Conservation (phyloP, 768 basidiomycete genomes). For the Leccinellum rugosiceps region DNA sequence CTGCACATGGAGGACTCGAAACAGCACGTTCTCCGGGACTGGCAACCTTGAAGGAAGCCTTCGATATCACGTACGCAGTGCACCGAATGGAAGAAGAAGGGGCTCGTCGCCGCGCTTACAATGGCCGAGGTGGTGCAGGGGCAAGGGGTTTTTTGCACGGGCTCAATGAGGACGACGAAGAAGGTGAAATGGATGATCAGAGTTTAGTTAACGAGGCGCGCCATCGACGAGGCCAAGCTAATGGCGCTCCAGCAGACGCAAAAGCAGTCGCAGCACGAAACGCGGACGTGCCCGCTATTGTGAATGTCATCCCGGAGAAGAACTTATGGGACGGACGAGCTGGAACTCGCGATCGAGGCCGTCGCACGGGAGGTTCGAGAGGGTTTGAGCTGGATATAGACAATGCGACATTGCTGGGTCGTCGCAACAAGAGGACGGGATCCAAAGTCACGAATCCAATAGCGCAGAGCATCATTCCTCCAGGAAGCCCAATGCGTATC, state of each 20-base stretch:
- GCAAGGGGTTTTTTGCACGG: slow-evolving; percentile 73
- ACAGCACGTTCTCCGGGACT: slow-evolving; percentile 85
- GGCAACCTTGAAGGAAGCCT: slow-evolving; percentile 93
- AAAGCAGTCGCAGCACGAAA: slow-evolving; percentile 15
- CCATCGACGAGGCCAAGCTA: slow-evolving; percentile 37
- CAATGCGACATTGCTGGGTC: slow-evolving; percentile 80
- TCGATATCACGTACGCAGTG: slow-evolving; percentile 98
- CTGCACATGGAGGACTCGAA: slow-evolving; percentile 72
- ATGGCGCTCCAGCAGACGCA: slow-evolving; percentile 1
- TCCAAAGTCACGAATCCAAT: slow-evolving; percentile 35
- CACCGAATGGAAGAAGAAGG: slow-evolving; percentile 99
- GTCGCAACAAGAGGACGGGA: slow-evolving; percentile 49
- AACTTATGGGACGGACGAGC: slow-evolving; percentile 59
- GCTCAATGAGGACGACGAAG: slow-evolving; percentile 93
- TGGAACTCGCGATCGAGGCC: slow-evolving; percentile 61
- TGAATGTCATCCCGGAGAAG: slow-evolving; percentile 19
- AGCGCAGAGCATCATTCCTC: slow-evolving; percentile 21
- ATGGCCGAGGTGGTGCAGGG: slow-evolving; percentile 76
- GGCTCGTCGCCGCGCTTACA: slow-evolving; percentile 77
- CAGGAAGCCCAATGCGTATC: slow-evolving; percentile 35
- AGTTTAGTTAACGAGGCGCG: slow-evolving; percentile 49
- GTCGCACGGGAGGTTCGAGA: slow-evolving; percentile 24
- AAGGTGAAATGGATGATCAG: slow-evolving; percentile 47
- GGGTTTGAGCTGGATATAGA: slow-evolving; percentile 86
- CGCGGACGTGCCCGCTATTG: slow-evolving; percentile 4